phyloP scores from a whole-genome alignment of 2,329 filamentous ascomycete genomes.

The Aspergillus calidoustus region DNA sequence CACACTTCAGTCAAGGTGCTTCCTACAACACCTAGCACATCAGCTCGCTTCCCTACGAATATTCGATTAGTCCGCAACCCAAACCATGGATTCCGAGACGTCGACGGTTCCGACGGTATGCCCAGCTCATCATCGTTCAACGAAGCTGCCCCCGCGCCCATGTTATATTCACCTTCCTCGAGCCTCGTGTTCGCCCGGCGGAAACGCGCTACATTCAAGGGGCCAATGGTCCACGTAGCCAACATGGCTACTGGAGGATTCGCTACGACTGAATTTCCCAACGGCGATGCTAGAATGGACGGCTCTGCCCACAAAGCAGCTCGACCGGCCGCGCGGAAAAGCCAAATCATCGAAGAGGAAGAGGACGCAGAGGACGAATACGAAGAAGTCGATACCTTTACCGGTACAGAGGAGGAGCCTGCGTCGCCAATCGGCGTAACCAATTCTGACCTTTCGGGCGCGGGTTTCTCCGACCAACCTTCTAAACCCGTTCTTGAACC shows the following conservation, averaged over 20 bases:
- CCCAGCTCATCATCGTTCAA: constrained; percentile 41
- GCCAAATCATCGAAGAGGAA: constrained; percentile 51
- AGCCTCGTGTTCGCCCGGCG: constrained; percentile 52
- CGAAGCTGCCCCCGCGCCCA: constrained; percentile 41
- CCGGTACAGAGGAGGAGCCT: constrained; percentile 36
- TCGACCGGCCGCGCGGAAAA: constrained; percentile 41
- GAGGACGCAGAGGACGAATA: constrained; percentile 48
- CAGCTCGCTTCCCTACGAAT: constrained; percentile 76
- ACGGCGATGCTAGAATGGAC: constrained; percentile 31
- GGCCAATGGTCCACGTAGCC: constrained; percentile 48
- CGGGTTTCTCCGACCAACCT: constrained; percentile 23
- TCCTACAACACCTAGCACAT: constrained; percentile 79
- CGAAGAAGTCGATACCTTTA: constrained; percentile 49
- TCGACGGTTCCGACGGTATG: constrained; percentile 29
- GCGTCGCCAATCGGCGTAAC: constrained; percentile 29
- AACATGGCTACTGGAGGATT: constrained; percentile 41
- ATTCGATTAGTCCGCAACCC: constrained; percentile 75
- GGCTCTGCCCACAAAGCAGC: constrained; percentile 23
- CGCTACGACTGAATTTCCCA: constrained; percentile 38
- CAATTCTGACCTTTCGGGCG: constrained; percentile 16
- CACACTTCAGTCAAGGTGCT: constrained; percentile 95
- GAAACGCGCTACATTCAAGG: constrained; percentile 52
- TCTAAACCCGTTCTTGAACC: constrained; percentile 37
- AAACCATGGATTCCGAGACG: constrained; percentile 33
- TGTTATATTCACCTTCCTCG: constrained; percentile 46